These are phyloP conservation scores for Diatrype stigma DNA, from an alignment of 2,329 filamentous ascomycete genomes.

Conservation along the genomic window DNA sequence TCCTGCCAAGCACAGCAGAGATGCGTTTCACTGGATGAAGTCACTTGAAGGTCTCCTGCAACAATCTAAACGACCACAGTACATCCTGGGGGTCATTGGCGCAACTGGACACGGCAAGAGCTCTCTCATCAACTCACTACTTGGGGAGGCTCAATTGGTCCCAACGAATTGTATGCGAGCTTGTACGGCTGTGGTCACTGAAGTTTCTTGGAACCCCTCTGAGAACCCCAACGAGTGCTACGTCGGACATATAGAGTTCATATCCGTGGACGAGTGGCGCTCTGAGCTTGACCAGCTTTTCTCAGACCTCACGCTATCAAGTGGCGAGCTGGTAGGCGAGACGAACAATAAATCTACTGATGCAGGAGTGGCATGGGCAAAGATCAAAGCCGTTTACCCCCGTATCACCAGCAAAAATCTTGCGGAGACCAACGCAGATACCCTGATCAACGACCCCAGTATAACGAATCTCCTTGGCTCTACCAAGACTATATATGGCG, in stretches of 20 bases:
- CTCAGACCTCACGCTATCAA: slow-evolving; percentile 40
- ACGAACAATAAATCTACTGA: slow-evolving; percentile 39
- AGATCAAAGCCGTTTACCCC: slow-evolving; percentile 35
- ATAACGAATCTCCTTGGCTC: slow-evolving; percentile 43
- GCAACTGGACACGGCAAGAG: slow-evolving; percentile 19
- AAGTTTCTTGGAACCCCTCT: slow-evolving; percentile 52
- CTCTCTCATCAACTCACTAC: slow-evolving; percentile 18
- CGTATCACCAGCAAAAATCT: slow-evolving; percentile 9
- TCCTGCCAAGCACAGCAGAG: not conserved
- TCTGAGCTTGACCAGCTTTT: slow-evolving; percentile 46
- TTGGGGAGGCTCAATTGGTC: slow-evolving; percentile 27
- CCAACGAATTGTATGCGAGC: slow-evolving; percentile 51
- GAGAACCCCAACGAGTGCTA: slow-evolving; percentile 36
- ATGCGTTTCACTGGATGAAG: slow-evolving; percentile 1
- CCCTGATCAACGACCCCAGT: slow-evolving; percentile 37
- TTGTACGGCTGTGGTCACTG: slow-evolving; percentile 58
- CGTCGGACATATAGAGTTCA: slow-evolving; percentile 55
- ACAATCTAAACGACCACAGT: slow-evolving; percentile 2
- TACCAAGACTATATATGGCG: slow-evolving; percentile 33
- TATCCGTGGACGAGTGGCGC: slow-evolving; percentile 47
- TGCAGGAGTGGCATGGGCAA: slow-evolving; percentile 34
- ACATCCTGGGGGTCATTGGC: slow-evolving; percentile 17
- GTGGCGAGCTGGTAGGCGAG: slow-evolving; percentile 34
- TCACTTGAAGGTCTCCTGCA: slow-evolving; percentile 7
- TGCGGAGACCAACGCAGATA: slow-evolving; percentile 21